Base-by-base conservation (phyloP, 1,284 basidiomycete species). In the Tylopilus sp. region DNA sequence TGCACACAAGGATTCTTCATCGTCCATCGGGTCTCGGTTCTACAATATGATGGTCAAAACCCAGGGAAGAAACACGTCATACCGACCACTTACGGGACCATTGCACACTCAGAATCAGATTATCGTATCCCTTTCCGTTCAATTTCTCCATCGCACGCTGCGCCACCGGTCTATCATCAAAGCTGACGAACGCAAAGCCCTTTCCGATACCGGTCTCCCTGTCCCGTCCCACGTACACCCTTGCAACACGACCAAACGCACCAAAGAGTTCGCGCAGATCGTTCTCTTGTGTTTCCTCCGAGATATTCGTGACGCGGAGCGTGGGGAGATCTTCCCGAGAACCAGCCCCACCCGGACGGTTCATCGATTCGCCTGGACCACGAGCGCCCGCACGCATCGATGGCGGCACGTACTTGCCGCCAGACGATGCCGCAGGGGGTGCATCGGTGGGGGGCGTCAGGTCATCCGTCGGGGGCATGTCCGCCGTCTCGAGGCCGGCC, bases 171-270 rank as follows among this genome's bases (percentile, higher is more conserved):
- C 88, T 86, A 47, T 92, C 91, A 78, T 99, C 97, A 77, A 98
- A 99, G 80, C 93, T 95, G 72, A 98, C 96, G 71, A 96, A 96
- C 22, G 96, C 96, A 80, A 97, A 98, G 67, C 98, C 97, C 81
- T 98, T 99, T 72, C 96, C 96, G 54, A 93, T 88, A 63, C 96
- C 95, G 12, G 98, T 99, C 76, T 99, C 97, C 68, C 96, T 88
- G 80, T 99, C 97, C 63, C 95, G 89, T 52, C 98, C 98, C 61
- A 99, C 94, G 80, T 96, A 99, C 60, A 99, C 96, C 60, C 96
- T 85, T 53, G 90, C 91, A 52, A 97, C 92, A 24, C 94, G 88
- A 2, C 96, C 95, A 74, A 97, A 95, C 29, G 83, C 76, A 60
- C 91, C 88, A 80, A 99, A 99, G 29, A 99, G 86, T 36, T 96